Evolutionary conservation across 2,329 filamentous ascomycete species (phyloP).

Genomic region (Incumbomyces delicatus): DNA sequence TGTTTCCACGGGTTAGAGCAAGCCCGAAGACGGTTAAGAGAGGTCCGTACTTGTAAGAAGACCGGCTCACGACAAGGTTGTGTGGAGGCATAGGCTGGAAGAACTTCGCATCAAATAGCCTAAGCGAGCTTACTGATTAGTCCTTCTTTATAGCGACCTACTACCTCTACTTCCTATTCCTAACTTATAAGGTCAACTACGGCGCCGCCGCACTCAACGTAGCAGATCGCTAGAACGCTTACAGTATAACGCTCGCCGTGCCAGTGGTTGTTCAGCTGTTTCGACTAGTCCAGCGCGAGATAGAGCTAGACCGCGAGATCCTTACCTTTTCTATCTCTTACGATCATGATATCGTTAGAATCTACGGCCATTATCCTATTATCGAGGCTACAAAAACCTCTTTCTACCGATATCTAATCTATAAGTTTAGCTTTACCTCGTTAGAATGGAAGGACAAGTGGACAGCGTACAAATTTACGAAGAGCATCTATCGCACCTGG

Average conservation of each 20-base stretch:
- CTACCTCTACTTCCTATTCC: conserved; percentile 42
- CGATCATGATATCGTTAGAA: conserved; percentile 26
- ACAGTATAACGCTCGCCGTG: conserved; percentile 27
- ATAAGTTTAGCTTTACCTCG: conserved; percentile 25
- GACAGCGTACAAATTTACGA: conserved; percentile 29
- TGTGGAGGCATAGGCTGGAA: too few relatives aligned
- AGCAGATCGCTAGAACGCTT: conserved; percentile 23
- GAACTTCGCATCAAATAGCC: too few relatives aligned
- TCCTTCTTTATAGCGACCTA: conserved; percentile 38
- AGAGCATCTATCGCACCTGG: conserved; percentile 30
- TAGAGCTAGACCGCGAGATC: conserved; percentile 33
- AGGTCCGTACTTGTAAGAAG: too few relatives aligned
- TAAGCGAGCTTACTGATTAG: conserved; percentile 26
- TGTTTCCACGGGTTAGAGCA: too few relatives aligned
- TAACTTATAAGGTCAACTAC: conserved; percentile 41
- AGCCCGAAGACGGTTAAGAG: too few relatives aligned
- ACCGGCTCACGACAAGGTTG: too few relatives aligned
- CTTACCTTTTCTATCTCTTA: conserved; percentile 37
- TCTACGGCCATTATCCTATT: conserved; percentile 35
- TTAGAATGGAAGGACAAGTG: conserved; percentile 29
- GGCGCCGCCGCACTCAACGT: conserved; percentile 26
- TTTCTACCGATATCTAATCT: conserved; percentile 33
- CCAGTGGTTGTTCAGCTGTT: conserved; percentile 25
- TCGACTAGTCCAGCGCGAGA: conserved; percentile 19
- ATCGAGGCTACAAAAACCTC: conserved; percentile 25